Percentiles rank a stretch among this genome's conserved stretches.
These are phyloP conservation scores for Orbilia oligospora DNA, from an alignment of 2,329 filamentous ascomycete species.

Conservation along the genomic window DNA sequence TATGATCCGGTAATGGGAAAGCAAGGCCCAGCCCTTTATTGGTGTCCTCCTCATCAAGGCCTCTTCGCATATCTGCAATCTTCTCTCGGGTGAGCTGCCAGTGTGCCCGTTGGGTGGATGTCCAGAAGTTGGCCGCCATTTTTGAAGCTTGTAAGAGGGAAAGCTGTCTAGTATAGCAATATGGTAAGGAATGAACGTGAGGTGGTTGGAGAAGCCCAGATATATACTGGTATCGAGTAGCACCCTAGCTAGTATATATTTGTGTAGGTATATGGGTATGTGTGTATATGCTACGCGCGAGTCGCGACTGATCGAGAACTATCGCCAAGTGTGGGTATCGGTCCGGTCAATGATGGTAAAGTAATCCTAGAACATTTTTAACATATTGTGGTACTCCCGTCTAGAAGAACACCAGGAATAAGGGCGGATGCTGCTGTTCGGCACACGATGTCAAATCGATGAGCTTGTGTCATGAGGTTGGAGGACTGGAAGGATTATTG, in stretches of 20 bases:
- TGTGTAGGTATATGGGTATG: not conserved
- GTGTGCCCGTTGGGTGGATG: constrained; percentile 88
- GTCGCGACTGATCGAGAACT: not conserved
- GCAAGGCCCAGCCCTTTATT: constrained; percentile 76
- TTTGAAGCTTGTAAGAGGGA: constrained; percentile 6
- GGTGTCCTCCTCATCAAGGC: constrained; percentile 82
- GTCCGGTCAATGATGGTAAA: not conserved
- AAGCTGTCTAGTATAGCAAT: not conserved
- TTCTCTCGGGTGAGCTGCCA: constrained; percentile 92
- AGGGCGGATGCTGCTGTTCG: not conserved
- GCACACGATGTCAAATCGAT: not conserved
- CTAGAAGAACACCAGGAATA: not conserved
- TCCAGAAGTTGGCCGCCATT: constrained; percentile 98
- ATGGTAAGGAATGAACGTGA: not conserved
- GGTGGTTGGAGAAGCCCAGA: not conserved
- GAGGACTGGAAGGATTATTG: constrained; percentile 23
- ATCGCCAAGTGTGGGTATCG: not conserved
- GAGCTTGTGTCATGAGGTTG: constrained; percentile 9
- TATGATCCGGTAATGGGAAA: constrained; percentile 84
- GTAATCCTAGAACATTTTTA: not conserved
- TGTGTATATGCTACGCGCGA: not conserved
- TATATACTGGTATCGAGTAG: not conserved
- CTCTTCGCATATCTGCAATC: constrained; percentile 80
- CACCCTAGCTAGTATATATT: not conserved
- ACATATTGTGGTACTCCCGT: not conserved